phyloP scores from a whole-genome alignment of 1,139 yeast species.

The Kluyveromyces sp. region DNA sequence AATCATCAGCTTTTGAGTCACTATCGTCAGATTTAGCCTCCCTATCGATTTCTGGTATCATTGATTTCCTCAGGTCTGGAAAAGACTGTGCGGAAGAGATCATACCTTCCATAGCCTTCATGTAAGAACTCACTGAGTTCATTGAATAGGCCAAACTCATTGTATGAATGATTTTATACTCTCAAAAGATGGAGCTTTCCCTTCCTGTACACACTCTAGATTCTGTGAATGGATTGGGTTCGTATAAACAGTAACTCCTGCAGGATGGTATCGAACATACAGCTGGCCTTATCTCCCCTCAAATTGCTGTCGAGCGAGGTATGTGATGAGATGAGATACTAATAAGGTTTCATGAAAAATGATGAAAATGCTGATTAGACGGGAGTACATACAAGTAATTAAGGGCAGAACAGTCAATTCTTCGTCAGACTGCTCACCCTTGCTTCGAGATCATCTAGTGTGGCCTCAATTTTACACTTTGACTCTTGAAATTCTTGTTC shows the following conservation, averaged over 20 bases:
- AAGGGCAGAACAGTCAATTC: background rate
- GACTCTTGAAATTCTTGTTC: slow-evolving; percentile 16
- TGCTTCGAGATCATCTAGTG: slow-evolving; percentile 2
- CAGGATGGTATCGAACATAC: no score
- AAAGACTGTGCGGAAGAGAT: slow-evolving; percentile 39
- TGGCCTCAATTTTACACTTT: slow-evolving; percentile 3
- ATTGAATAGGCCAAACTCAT: slow-evolving; percentile 41
- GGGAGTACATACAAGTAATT: background rate
- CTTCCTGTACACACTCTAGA: no score
- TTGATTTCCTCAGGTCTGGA: slow-evolving; percentile 23
- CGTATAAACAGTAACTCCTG: no score
- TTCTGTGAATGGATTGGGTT: no score
- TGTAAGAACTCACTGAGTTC: slow-evolving; percentile 65
- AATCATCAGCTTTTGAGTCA: slow-evolving; percentile 10
- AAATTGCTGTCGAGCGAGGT: no score
- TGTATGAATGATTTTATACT: background rate
- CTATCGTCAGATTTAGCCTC: slow-evolving; percentile 19
- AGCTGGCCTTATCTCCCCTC: no score
- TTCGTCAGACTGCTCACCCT: background rate
- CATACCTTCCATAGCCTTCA: slow-evolving; percentile 72
- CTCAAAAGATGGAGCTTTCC: background rate
- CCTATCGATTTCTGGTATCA: slow-evolving; percentile 28
- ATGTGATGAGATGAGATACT: no score
- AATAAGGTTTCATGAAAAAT: no score
- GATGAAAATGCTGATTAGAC: no score